A percentile compares a stretch with the other conserved stretches of the same genome.
phyloP scores from a whole-genome alignment of 192 early-diverging fungal genomes.

The Thamnidium elegans region DNA sequence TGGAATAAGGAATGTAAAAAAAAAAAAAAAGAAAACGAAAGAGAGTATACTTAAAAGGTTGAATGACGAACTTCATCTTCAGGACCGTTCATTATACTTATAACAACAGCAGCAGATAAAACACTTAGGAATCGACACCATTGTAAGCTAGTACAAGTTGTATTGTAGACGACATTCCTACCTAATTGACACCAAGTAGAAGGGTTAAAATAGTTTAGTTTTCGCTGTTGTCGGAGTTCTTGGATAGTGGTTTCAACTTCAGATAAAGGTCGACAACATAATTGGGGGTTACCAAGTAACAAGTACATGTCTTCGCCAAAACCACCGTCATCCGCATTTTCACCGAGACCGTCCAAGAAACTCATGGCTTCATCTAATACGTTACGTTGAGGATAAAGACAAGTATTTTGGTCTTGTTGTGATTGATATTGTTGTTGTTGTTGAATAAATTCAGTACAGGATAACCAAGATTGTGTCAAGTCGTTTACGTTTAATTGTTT shows the following conservation, averaged over 20 bases:
- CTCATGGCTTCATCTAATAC: slow-evolving; percentile 19
- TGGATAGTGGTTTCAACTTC: slow-evolving; percentile 8
- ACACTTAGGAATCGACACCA: slow-evolving; percentile 34
- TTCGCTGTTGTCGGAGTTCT: neutral
- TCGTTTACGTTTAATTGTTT: too few species aligned
- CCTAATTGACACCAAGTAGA: slow-evolving; percentile 8
- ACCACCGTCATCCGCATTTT: slow-evolving; percentile 9
- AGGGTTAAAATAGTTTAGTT: neutral
- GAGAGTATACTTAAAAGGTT: slow-evolving; percentile 1
- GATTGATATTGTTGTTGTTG: neutral
- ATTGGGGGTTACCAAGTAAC: slow-evolving; percentile 15
- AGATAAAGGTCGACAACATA: slow-evolving; percentile 5
- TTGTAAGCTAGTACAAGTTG: slow-evolving; percentile 14
- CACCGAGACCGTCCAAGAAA: neutral
- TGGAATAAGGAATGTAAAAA: neutral
- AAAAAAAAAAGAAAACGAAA: neutral
- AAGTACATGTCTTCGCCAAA: slow-evolving; percentile 15
- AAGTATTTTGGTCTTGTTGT: neutral
- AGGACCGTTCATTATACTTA: slow-evolving; percentile 26
- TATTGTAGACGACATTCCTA: slow-evolving; percentile 3
- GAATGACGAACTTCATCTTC: slow-evolving; percentile 4
- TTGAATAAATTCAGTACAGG: neutral
- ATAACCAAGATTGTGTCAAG: too few species aligned
- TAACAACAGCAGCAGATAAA: slow-evolving; percentile 15
- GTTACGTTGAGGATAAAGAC: slow-evolving; percentile 7